These are phyloP conservation scores for Leccinum boreale DNA, from an alignment of 768 basidiomycete species.

Conservation along the genomic window DNA sequence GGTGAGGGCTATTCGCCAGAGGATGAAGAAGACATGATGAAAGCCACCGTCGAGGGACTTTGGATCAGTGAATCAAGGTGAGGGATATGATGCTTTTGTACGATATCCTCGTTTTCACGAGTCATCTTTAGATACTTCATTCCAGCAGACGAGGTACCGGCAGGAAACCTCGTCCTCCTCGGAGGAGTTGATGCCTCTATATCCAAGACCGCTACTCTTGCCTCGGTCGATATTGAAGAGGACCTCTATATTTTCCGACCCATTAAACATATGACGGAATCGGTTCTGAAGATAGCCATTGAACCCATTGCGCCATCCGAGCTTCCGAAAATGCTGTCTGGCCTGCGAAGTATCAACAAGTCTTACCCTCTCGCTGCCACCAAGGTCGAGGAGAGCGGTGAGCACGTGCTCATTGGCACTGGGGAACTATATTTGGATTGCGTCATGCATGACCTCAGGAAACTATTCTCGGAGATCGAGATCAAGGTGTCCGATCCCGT, in stretches of 20 bases:
- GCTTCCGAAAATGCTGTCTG: slow-evolving; percentile 97
- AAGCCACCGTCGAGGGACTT: slow-evolving; percentile 76
- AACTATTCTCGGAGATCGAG: slow-evolving; percentile 95
- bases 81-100: slow-evolving; percentile 13
- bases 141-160: slow-evolving; percentile 81
- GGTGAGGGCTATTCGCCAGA: slow-evolving; percentile 99
- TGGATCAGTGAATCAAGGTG: slow-evolving; percentile 92
- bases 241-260: slow-evolving; percentile 95
- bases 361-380: slow-evolving; percentile 93
- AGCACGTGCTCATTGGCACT: slow-evolving; percentile 95
- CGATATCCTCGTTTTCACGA: neutral
- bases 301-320: slow-evolving; percentile 98
- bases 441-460: slow-evolving; percentile 92
- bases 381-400: slow-evolving; percentile 97
- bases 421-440: slow-evolving; percentile 97
- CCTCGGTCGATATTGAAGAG: slow-evolving; percentile 67
- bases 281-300: slow-evolving; percentile 96
- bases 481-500: slow-evolving; percentile 99
- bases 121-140: slow-evolving; percentile 70
- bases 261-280: slow-evolving; percentile 94
- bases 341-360: slow-evolving; percentile 95
- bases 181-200: slow-evolving; percentile 94
- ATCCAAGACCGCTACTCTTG: slow-evolving; percentile 90
- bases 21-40: slow-evolving; percentile 98
- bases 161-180: slow-evolving; percentile 91